Evolutionary conservation across 2,329 filamentous ascomycete genomes (phyloP).

Genomic region (Nigrospora osmanthi): DNA sequence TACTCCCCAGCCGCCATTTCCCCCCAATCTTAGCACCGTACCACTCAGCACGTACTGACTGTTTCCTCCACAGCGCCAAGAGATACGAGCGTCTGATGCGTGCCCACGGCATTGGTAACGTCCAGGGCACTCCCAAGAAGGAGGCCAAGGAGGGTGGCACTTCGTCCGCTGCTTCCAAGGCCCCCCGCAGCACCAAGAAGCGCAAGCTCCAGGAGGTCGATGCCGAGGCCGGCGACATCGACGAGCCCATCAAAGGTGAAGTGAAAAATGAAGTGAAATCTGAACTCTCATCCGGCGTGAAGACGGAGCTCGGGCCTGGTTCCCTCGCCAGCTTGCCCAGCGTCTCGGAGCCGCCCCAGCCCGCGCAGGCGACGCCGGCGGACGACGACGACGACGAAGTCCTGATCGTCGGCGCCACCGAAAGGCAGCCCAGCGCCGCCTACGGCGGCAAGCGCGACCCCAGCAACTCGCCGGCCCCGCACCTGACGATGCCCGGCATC

Average conservation of each 20-base stretch:
- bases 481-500: conserved; percentile 8
- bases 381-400: conserved; percentile 22
- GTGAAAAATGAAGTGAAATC: conserved; percentile 24
- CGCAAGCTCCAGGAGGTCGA: conserved; percentile 27
- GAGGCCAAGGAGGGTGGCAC: conserved; percentile 11
- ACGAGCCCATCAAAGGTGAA: conserved; percentile 25
- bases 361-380: conserved; percentile 1
- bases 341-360: neutral
- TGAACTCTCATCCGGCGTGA: conserved; percentile 8
- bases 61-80: conserved; percentile 44
- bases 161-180: conserved; percentile 9
- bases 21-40: neutral
- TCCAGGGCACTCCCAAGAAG: conserved; percentile 12
- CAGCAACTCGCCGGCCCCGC: conserved; percentile 8
- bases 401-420: conserved; percentile 15
- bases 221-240: conserved; percentile 22
- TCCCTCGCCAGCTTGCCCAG: no score
- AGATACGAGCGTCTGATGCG: conserved; percentile 61
- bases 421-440: conserved; percentile 11
- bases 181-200: conserved; percentile 16
- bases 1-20: conserved; percentile 10
- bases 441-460: conserved; percentile 6
- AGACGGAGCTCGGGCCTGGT: neutral
- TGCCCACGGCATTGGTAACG: conserved; percentile 37
- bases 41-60: neutral